Percentiles rank a stretch among this genome's conserved stretches.
phyloP scores from a whole-genome alignment of 2,329 filamentous ascomycete species.

The Cladosporium sp. region DNA sequence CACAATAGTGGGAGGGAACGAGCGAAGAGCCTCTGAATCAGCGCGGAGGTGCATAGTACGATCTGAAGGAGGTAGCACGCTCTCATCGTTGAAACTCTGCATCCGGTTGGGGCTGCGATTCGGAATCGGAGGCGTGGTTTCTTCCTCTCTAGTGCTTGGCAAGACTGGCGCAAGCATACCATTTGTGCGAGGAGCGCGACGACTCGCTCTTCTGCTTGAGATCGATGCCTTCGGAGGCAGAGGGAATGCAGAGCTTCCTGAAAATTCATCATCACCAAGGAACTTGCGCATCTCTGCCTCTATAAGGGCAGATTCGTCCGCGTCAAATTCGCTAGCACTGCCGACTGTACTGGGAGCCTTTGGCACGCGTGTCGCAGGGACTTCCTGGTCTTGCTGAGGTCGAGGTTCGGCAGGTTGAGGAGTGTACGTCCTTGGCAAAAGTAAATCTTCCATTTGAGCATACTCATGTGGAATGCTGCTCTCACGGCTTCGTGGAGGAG shows the following conservation, averaged over 20 bases:
- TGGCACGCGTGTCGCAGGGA: neutral
- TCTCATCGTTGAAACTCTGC: neutral
- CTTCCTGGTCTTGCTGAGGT: neutral
- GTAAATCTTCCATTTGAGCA: neutral
- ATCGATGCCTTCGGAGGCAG: conserved; percentile 6
- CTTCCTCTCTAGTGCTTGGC: conserved; percentile 15
- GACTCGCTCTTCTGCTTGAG: neutral
- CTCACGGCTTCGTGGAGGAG: neutral
- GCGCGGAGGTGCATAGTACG: neutral
- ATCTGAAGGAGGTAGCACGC: conserved; percentile 1
- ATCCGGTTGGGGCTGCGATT: conserved; percentile 19
- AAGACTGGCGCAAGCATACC: neutral
- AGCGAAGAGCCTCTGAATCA: conserved; percentile 3
- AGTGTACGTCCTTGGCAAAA: conserved; percentile 7
- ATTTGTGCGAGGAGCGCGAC: neutral
- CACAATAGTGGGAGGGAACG: neutral
- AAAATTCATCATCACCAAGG: neutral
- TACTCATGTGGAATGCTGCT: neutral
- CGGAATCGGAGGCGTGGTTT: conserved; percentile 14
- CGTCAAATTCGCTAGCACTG: neutral
- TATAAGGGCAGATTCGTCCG: conserved; percentile 2
- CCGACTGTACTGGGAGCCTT: neutral
- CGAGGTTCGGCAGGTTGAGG: neutral
- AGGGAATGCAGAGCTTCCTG: conserved; percentile 5
- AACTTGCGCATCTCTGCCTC: conserved; percentile 9